Evolutionary conservation across 371 early-diverging fungal species (phyloP), one percentile per base, ranked within the genome.

Genomic region (Phascolomyces articulosus): DNA sequence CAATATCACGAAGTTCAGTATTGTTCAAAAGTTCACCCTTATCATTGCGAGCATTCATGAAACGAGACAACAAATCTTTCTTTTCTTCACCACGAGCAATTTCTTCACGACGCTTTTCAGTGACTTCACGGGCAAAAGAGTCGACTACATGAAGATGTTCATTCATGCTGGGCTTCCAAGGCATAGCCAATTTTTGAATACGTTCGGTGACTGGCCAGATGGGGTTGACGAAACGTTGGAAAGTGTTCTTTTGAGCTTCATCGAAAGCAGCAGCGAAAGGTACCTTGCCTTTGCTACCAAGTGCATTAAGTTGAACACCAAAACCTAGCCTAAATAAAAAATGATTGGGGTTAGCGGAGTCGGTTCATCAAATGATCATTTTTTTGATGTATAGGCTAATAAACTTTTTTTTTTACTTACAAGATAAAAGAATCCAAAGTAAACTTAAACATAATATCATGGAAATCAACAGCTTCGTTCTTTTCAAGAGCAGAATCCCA

Each of bases 241-340:
- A 78, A 0, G 78, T 72, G 7, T 58, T 58, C 13, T 49, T 58
- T 66, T 88, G 87, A 0, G 76, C 73, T 15, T 68, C 73, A 61
- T 90, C 88, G 61, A 90, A 88, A 0, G 86, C 80, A 0, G 54
- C 66, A 0, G 88, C 88, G 72, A 90, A 90, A 3, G 78, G 75
- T 2, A 70, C 67, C 23, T 68, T 79, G 10, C 65, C 73, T 59
- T 73, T 44, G 20, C 54, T 56, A 15, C 58, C 24, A 1, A 81
- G 54, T n/a, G 79, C 60, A 41, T 79, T 63, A 10, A 84, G 51
- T 16, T 81, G 66, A 24, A 75, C 72, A 51, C 79, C 80, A 75
- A 83, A 84, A 16, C 80, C 84, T 54, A 85, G 69, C 4, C 82
- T 76, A 59, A 1, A 53, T 18, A 38, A 27, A 18, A 41, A 18